phyloP scores from a whole-genome alignment of 768 basidiomycete species.

The Kwoniella dendrophila region DNA sequence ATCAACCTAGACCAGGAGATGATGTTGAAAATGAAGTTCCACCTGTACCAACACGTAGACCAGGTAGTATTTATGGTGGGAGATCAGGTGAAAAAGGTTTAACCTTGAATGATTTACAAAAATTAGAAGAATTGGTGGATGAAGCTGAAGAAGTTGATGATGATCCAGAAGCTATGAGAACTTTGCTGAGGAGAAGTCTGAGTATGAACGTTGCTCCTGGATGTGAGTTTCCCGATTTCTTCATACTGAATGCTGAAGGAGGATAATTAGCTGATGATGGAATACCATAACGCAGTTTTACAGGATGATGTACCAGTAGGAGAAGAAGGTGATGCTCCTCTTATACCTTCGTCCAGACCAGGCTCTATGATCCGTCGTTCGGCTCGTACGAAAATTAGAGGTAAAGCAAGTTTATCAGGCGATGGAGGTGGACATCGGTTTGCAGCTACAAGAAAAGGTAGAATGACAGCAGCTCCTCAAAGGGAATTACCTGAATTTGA shows the following conservation, averaged over 20 bases:
- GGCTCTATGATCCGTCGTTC: constrained; percentile 87
- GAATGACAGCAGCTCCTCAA: constrained; percentile 44
- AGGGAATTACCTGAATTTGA: constrained; percentile 30
- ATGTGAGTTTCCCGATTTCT: constrained; percentile 62
- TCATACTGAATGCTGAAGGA: background rate
- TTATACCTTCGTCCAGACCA: constrained; percentile 74
- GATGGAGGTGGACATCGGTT: constrained; percentile 86
- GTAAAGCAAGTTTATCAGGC: constrained; percentile 70
- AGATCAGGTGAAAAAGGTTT: constrained; percentile 75
- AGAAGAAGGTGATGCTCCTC: constrained; percentile 78
- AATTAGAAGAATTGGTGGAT: constrained; percentile 87
- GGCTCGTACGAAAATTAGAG: constrained; percentile 89
- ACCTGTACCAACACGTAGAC: constrained; percentile 58
- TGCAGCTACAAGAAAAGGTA: constrained; percentile 60
- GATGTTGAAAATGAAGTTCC: constrained; percentile 69
- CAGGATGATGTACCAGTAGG: constrained; percentile 41
- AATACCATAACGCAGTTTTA: constrained; percentile 26
- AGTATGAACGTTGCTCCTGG: constrained; percentile 83
- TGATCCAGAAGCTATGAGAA: constrained; percentile 78
- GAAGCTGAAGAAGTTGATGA: constrained; percentile 76
- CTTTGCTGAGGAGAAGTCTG: constrained; percentile 77
- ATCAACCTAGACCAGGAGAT: constrained; percentile 77
- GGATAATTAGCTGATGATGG: background rate
- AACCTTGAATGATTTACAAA: constrained; percentile 91
- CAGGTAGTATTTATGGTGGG: constrained; percentile 66